These are phyloP conservation scores for Adansonia gregorii DNA, from an alignment of 441 rosid species.

Conservation along the genomic window DNA sequence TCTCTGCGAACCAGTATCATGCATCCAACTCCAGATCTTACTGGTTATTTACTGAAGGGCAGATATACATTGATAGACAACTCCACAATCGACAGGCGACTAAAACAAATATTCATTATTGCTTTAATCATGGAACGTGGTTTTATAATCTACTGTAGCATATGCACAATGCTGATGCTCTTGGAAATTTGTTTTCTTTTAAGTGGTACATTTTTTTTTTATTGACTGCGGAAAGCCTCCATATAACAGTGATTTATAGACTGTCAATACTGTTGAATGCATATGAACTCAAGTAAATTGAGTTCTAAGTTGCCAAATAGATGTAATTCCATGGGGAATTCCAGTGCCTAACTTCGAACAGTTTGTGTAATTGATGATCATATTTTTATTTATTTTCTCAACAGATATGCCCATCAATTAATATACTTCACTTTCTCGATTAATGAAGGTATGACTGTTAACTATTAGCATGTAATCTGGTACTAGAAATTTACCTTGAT, in stretches of 20 bases:
- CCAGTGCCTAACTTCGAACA: not conserved
- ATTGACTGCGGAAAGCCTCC: not conserved
- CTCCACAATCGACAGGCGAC: conserved; percentile 85
- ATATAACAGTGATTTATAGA: not conserved
- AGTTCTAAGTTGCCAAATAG: not conserved
- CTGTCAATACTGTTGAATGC: not conserved
- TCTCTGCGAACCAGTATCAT: conserved; percentile 64
- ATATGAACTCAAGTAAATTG: not conserved
- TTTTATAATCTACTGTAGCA: not conserved
- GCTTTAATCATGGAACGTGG: not conserved
- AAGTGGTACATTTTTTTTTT: not conserved
- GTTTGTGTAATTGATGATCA: not conserved
- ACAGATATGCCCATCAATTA: conserved; percentile 97
- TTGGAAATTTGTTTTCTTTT: not conserved
- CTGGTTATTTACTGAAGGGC: conserved; percentile 98
- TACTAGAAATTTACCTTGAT: not conserved
- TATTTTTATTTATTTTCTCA: not conserved
- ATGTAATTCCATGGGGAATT: not conserved
- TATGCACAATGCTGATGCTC: not conserved
- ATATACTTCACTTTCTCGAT: conserved; percentile 92
- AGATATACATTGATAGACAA: conserved; percentile 95
- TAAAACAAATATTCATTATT: not conserved
- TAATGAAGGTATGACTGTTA: conserved; percentile 69
- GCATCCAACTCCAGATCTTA: conserved; percentile 98
- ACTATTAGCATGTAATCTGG: not conserved